A percentile compares a stretch with the other conserved stretches of the same genome.
Evolutionary conservation across 1,284 basidiomycete genomes (phyloP).

Genomic region (Rhizopogon parksii): DNA sequence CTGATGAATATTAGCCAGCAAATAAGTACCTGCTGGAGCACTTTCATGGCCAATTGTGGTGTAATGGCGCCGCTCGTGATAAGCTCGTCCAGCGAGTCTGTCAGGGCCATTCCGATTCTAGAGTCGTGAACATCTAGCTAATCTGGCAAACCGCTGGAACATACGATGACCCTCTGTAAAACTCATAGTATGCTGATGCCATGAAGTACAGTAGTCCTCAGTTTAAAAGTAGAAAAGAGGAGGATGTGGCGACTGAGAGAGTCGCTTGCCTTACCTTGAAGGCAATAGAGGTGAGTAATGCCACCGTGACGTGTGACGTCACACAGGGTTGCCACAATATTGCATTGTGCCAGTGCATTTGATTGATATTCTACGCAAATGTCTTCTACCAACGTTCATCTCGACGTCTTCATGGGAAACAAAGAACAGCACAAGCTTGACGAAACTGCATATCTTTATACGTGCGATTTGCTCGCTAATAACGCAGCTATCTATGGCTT

Average conservation of each 20-base stretch:
- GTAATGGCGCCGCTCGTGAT: conserved; percentile 97
- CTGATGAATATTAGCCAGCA: not conserved
- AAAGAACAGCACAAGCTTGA: conserved; percentile 25
- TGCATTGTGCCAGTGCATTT: too few species aligned
- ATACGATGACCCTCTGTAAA: conserved; percentile 83
- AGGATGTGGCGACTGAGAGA: not conserved
- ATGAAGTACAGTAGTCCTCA: conserved; percentile 31
- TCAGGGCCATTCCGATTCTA: conserved; percentile 95
- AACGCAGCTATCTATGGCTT: conserved; percentile 36
- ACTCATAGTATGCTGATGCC: conserved; percentile 85
- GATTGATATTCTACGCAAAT: not conserved
- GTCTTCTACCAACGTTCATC: conserved; percentile 21
- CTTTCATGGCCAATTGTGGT: conserved; percentile 95
- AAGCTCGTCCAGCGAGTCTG: conserved; percentile 98
- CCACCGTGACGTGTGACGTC: conserved; percentile 19
- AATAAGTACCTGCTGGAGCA: conserved; percentile 77
- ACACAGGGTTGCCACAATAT: conserved; percentile 10
- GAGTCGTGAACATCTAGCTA: conserved; percentile 1
- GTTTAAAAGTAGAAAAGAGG: conserved; percentile 5
- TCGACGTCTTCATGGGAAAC: conserved; percentile 38
- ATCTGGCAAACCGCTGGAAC: conserved; percentile 28
- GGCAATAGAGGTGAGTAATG: conserved; percentile 1
- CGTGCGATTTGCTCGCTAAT: conserved; percentile 28
- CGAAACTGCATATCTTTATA: conserved; percentile 27
- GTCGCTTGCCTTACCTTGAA: not conserved